Evolutionary conservation across 1,139 yeast genomes (phyloP).

Genomic region (Debaryomyces coudertii): DNA sequence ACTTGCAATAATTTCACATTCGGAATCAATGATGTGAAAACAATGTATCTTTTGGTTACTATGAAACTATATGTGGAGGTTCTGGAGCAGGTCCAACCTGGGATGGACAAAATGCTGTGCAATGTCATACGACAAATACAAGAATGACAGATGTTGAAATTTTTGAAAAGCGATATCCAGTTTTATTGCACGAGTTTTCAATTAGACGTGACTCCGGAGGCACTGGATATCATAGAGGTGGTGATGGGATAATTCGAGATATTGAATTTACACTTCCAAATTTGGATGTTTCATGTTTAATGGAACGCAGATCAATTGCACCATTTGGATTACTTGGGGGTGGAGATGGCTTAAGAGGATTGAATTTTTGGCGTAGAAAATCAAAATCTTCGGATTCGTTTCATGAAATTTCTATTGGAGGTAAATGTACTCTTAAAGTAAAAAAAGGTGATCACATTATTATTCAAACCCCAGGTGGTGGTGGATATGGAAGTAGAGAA

Average conservation of each 20-base stretch:
- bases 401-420: slow-evolving; percentile 40
- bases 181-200: slow-evolving; percentile 31
- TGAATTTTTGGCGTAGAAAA: slow-evolving; percentile 39
- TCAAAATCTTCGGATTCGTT: slow-evolving; percentile 22
- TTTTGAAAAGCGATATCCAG: slow-evolving; percentile 41
- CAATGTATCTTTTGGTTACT: slow-evolving; percentile 61
- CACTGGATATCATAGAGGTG: slow-evolving; percentile 39
- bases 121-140: slow-evolving; percentile 50
- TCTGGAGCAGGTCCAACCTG: slow-evolving; percentile 61
- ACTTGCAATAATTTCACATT: slow-evolving; percentile 61
- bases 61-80: slow-evolving; percentile 75
- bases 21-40: slow-evolving; percentile 44
- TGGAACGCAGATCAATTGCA: slow-evolving; percentile 30
- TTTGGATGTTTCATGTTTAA: slow-evolving; percentile 43
- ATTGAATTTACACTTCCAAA: slow-evolving; percentile 21
- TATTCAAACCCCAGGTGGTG: slow-evolving; percentile 52
- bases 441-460: slow-evolving; percentile 45
- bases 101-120: slow-evolving; percentile 46
- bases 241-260: slow-evolving; percentile 31
- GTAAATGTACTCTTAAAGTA: slow-evolving; percentile 44
- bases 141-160: slow-evolving; percentile 46
- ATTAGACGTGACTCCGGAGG: slow-evolving; percentile 41
- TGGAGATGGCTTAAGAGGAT: slow-evolving; percentile 41
- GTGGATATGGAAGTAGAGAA: slow-evolving; percentile 44
- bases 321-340: slow-evolving; percentile 30